Conservation (phyloP, 2,329 filamentous ascomycete genomes). For the Apiospora sp. region DNA sequence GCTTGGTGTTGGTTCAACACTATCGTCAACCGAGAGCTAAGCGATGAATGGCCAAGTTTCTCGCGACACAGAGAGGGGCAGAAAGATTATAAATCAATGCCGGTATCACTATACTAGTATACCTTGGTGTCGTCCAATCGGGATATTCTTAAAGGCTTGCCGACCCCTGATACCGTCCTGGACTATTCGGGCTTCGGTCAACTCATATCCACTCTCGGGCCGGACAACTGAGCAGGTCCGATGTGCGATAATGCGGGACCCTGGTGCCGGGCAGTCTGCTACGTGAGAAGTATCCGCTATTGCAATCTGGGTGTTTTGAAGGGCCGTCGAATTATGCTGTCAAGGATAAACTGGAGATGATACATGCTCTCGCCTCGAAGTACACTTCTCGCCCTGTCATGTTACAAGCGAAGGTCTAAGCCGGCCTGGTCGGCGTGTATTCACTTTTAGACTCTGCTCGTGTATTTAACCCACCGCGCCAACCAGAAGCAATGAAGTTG, state of each 20-base stretch:
- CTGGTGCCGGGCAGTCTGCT: background rate
- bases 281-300: background rate
- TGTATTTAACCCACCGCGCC: background rate
- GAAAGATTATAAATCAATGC: background rate
- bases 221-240: conserved; percentile 9
- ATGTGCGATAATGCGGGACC: background rate
- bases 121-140: background rate
- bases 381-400: background rate
- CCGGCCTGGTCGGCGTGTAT: background rate
- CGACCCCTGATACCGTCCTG: background rate
- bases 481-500: background rate
- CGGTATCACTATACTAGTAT: background rate
- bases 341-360: background rate
- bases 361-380: background rate
- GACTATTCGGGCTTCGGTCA: conserved; percentile 13
- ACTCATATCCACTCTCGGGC: background rate
- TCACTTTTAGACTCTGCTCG: background rate
- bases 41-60: background rate
- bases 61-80: background rate
- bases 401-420: background rate
- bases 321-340: background rate
- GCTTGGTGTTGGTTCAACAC: background rate
- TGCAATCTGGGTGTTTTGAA: background rate
- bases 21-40: background rate
- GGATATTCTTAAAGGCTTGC: background rate